Conservation (phyloP, 768 basidiomycete species). For the Leccinum imitatum region DNA sequence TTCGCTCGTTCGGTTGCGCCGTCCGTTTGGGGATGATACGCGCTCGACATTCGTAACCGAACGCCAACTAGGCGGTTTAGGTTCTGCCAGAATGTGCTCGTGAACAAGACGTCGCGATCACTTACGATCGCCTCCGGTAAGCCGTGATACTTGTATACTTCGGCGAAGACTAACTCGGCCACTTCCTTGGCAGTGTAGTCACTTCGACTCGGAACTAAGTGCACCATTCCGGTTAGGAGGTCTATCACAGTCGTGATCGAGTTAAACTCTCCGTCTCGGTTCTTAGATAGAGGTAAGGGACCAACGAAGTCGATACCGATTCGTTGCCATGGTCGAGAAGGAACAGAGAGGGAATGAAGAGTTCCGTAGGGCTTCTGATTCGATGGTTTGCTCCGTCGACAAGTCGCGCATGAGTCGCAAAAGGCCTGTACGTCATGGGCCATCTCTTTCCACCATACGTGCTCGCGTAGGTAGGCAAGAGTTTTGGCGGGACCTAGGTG, state of each 20-base stretch:
- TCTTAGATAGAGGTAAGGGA: neutral
- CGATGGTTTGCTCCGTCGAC: conserved; percentile 14
- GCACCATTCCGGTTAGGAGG: neutral
- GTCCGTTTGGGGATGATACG: conserved; percentile 35
- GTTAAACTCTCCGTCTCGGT: neutral
- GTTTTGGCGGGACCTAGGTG: conserved; percentile 40
- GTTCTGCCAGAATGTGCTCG: neutral
- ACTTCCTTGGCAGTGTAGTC: neutral
- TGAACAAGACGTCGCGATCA: neutral
- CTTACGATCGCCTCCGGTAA: neutral
- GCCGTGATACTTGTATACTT: neutral
- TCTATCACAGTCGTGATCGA: conserved; percentile 1
- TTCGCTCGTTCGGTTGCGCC: conserved; percentile 30
- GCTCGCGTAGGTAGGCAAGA: conserved; percentile 13
- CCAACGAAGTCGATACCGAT: conserved; percentile 42
- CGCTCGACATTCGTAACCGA: conserved; percentile 22
- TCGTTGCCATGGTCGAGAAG: conserved; percentile 33
- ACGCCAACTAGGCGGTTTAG: neutral
- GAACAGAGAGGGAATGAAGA: conserved; percentile 17
- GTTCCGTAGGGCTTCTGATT: conserved; percentile 26
- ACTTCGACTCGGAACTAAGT: neutral
- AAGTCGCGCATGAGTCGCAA: neutral
- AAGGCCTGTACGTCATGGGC: conserved; percentile 22
- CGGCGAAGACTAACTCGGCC: neutral
- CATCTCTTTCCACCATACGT: conserved; percentile 38